These are phyloP conservation scores for Aspergillus sp. DNA, from an alignment of 2,329 filamentous ascomycete genomes.

Conservation along the genomic window DNA sequence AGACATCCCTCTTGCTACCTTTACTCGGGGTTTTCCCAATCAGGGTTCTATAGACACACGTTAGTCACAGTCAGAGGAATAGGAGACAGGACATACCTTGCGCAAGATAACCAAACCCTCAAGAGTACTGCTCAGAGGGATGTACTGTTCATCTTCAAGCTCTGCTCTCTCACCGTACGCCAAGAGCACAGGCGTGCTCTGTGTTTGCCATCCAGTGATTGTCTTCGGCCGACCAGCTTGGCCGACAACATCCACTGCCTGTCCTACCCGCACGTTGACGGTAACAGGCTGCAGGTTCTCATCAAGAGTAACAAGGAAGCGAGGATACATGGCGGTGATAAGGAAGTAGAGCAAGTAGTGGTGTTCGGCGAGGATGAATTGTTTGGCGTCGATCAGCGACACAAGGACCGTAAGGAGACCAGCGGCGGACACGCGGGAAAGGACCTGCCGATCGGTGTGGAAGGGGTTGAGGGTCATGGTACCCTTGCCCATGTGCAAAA, in stretches of 20 bases:
- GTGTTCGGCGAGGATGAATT: slow-evolving; percentile 62
- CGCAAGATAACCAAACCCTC: slow-evolving; percentile 93
- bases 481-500: slow-evolving; percentile 98
- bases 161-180: slow-evolving; percentile 94
- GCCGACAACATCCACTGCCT: slow-evolving; percentile 95
- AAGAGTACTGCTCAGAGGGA: slow-evolving; percentile 80
- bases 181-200: slow-evolving; percentile 94
- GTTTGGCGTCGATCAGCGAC: slow-evolving; percentile 91
- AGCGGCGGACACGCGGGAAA: slow-evolving; percentile 83
- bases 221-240: slow-evolving; percentile 97
- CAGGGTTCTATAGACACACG: slow-evolving; percentile 34
- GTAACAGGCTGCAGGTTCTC: slow-evolving; percentile 89
- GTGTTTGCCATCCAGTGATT: slow-evolving; percentile 98
- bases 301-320: slow-evolving; percentile 92
- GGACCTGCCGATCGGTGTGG: slow-evolving; percentile 94
- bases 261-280: slow-evolving; percentile 93
- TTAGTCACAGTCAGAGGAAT: slow-evolving; percentile 16
- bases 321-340: slow-evolving; percentile 91
- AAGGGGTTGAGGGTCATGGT: slow-evolving; percentile 96
- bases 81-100: slow-evolving; percentile 59
- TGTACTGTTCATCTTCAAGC: slow-evolving; percentile 95
- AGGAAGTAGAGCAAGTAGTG: slow-evolving; percentile 98
- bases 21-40: slow-evolving; percentile 37
- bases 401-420: slow-evolving; percentile 85
- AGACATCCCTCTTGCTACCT: slow-evolving; percentile 10